A percentile compares a stretch with the other conserved stretches of the same genome.
These are phyloP conservation scores for Citrus sp. DNA, from an alignment of 345 rosid genomes.

Conservation along the genomic window DNA sequence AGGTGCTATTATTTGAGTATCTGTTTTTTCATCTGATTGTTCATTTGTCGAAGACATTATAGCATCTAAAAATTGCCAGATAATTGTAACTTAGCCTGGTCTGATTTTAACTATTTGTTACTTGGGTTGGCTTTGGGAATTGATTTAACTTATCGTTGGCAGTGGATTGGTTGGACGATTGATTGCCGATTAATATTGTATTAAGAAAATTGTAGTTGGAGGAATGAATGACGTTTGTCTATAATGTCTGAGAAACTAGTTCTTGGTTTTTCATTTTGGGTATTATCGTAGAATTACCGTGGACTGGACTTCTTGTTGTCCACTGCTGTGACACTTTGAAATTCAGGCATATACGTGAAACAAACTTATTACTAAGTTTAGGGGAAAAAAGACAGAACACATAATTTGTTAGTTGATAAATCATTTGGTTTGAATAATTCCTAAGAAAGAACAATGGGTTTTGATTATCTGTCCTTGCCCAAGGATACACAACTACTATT, in stretches of 20 bases:
- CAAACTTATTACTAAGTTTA: not conserved
- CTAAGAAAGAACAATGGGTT: not conserved
- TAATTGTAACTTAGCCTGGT: not conserved
- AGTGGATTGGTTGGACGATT: not conserved
- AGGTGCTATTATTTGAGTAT: not conserved
- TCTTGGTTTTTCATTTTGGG: not conserved
- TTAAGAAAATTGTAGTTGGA: not conserved
- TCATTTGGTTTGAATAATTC: not conserved
- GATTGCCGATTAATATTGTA: not conserved
- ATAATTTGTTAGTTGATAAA: not conserved
- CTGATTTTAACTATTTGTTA: not conserved
- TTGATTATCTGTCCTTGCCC: not conserved
- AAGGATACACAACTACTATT: not conserved
- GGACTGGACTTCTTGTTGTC: not conserved
- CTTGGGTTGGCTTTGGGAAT: not conserved
- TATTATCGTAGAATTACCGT: no score
- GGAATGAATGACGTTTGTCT: not conserved
- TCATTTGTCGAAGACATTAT: not conserved
- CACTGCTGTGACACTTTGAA: not conserved
- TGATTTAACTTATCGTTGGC: not conserved
- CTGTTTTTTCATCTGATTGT: not conserved
- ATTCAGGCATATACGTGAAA: not conserved
- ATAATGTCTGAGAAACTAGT: not conserved
- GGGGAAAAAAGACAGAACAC: not conserved
- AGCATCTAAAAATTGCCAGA: not conserved